Evolutionary conservation across 345 rosid genomes (phyloP), one percentile per base, ranked within the genome.

Genomic region (Salix caprea): DNA sequence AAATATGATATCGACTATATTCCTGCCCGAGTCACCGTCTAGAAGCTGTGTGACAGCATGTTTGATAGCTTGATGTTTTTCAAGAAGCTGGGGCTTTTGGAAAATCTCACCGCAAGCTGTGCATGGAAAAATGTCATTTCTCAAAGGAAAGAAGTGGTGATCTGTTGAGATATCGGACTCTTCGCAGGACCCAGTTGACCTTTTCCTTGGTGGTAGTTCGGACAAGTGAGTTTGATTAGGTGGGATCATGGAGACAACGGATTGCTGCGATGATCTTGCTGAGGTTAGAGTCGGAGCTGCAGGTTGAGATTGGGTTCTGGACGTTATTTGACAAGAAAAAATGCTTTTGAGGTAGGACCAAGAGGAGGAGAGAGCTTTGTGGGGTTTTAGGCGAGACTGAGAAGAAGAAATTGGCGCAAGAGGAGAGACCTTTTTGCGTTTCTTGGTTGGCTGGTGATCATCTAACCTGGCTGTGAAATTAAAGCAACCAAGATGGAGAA

Each of bases 1-100:
- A 90, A 96, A 92, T 79, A 96, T 96, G 74, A 96, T 96, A 26
- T 86, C 82, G 15, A 93, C 97, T 65, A 93, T 91, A 68, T 96
- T 96, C 70, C 89, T 92, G 39, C 97, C 97, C 0, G 97, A 85
- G 32, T 93, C 99, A 1, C 96, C 96, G 71, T 87, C 95, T 21
- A 74, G 61, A 8, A 93, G 94, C 85, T 90, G 97, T 30, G 97
- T 85, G 0, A 96, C 92, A 34, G 91, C 97, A 69, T 93, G 98
- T 73, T 88, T 91, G 77, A 86, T 67, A 26, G 91, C 80, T 73
- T 80, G 88, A 77, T 96, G 99, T 3, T 89, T 94, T 66, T 93
- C 99, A 4, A 93, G 97, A 37, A 89, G 84, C 52, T 85, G 87
- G 4, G 82, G 72, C 44, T 74, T 88, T 7, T 74, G 89, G 74